A percentile compares a stretch with the other conserved stretches of the same genome.
Conservation (phyloP, 441 rosid species). For the Dalechampia spathulata region DNA sequence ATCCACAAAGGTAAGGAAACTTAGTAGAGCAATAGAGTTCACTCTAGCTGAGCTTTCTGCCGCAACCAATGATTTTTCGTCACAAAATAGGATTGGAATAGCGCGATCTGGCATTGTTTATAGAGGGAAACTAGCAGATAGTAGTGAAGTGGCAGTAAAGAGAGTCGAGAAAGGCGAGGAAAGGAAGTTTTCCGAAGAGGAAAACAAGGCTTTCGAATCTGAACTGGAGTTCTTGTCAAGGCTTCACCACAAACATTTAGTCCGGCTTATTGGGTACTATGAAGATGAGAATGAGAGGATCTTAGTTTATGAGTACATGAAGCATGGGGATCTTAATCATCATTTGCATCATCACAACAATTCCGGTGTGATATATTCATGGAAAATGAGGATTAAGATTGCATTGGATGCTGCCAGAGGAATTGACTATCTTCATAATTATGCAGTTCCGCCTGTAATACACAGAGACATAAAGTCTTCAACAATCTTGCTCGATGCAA, state of each 20-base stretch:
- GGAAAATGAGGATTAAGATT: slow-evolving; percentile 74
- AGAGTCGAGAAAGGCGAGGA: slow-evolving; percentile 42
- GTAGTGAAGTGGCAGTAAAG: slow-evolving; percentile 63
- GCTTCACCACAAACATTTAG: slow-evolving; percentile 80
- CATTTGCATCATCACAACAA: slow-evolving; percentile 57
- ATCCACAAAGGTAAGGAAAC: background rate
- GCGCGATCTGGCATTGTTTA: background rate
- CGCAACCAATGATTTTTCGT: slow-evolving; percentile 1
- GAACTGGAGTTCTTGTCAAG: slow-evolving; percentile 60
- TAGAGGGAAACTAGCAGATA: background rate
- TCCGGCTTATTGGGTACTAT: slow-evolving; percentile 71
- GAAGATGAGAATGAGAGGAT: slow-evolving; percentile 67
- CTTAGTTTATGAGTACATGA: slow-evolving; percentile 70
- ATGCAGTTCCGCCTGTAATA: slow-evolving; percentile 78
- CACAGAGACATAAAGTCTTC: slow-evolving; percentile 83
- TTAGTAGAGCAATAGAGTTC: background rate
- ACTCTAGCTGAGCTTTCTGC: slow-evolving; percentile 1
- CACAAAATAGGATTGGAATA: background rate
- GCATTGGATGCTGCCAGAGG: slow-evolving; percentile 75
- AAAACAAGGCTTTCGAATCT: slow-evolving; percentile 70
- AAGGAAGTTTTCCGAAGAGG: slow-evolving; percentile 39
- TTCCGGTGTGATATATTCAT: slow-evolving; percentile 36
- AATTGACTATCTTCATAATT: slow-evolving; percentile 76
- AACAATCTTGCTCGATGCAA: slow-evolving; percentile 51
- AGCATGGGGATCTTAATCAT: slow-evolving; percentile 59